A percentile compares a stretch with the other conserved stretches of the same genome.
phyloP scores from a whole-genome alignment of 1,284 basidiomycete genomes.

The Coniferiporia sulphurascens region DNA sequence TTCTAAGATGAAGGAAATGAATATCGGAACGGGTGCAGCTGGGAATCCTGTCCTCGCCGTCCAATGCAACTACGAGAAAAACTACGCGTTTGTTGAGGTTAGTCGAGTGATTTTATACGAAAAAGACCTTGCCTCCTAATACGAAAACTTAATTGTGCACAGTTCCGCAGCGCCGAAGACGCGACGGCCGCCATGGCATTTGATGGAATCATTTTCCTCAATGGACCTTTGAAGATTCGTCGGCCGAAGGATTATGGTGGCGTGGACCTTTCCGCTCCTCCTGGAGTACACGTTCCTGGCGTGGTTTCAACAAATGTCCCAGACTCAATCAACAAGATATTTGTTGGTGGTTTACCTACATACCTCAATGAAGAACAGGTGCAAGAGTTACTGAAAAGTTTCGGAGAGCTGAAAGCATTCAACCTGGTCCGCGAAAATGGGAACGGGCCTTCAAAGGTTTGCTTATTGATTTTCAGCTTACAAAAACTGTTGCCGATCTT shows the following conservation, averaged over 20 bases:
- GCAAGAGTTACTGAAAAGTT: slow-evolving; percentile 94
- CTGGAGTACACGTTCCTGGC: slow-evolving; percentile 81
- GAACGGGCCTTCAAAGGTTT: slow-evolving; percentile 83
- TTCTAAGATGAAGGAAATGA: slow-evolving; percentile 89
- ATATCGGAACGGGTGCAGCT: slow-evolving; percentile 74
- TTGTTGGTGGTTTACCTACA: slow-evolving; percentile 92
- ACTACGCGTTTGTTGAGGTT: slow-evolving; percentile 95
- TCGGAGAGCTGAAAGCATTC: slow-evolving; percentile 96
- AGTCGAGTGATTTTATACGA: slow-evolving; percentile 21
- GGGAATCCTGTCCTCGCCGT: slow-evolving; percentile 90
- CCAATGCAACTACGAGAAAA: slow-evolving; percentile 96
- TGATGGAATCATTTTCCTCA: slow-evolving; percentile 94
- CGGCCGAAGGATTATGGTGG: slow-evolving; percentile 96
- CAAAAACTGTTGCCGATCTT: background rate
- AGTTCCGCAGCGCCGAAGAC: slow-evolving; percentile 97
- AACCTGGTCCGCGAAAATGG: slow-evolving; percentile 95
- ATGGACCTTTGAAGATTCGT: slow-evolving; percentile 89
- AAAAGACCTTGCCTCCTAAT: background rate
- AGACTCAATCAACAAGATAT: slow-evolving; percentile 97
- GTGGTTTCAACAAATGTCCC: slow-evolving; percentile 96
- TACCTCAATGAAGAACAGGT: slow-evolving; percentile 98
- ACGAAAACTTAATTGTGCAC: slow-evolving; percentile 17
- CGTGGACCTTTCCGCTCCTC: slow-evolving; percentile 50
- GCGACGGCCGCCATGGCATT: slow-evolving; percentile 96
- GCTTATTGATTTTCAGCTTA: background rate